Base-by-base conservation (phyloP, 1,284 basidiomycete species). In the Microbotryum silenes-acaulis region DNA sequence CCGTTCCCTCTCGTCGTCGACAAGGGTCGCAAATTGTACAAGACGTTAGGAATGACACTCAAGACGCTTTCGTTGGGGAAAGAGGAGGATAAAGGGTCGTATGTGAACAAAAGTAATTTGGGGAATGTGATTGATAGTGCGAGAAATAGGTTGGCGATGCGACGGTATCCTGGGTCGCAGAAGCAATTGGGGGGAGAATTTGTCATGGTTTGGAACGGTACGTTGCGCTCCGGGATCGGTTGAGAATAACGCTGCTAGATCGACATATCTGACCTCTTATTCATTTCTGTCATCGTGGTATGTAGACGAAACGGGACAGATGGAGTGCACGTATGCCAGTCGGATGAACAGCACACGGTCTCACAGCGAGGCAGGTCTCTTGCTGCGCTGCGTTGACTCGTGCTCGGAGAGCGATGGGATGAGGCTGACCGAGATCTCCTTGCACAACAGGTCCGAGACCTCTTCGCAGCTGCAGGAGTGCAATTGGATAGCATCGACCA, bases 121-220 rank as follows among this genome's bases (percentile, higher is more conserved):
- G 14, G n/a, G 27, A 47, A 14, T 20, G 16, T 29, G 5, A 18
- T 20, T 27, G 12, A 29, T 10, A 25, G 25, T 29, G 18, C 14
- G 5, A 50, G 65, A 64, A 61, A 53, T 31, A 62, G 60, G 2
- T 18, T 68, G 44, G 60, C 58, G 6, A 60, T 68, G 67, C 59
- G 56, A 8, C 21, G 33, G 7, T 63, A 68, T 37, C 67, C 67
- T 0, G 67, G 67, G 20, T 54, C 52, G 12, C 67, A 68, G 42
- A 52, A 46, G 4, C 67, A 68, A 23, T 58, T 68, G 7, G 67
- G 67, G n/a, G 67, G 67, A 56, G 67, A 68, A 57, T 68, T 68
- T 33, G 67, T 68, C 16, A 42, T 42, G 37, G 14, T 42, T 6
- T 42, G 37, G 37, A 42, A 42, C 6, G 37, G 37, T 42, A 42